Conservation (phyloP, 2,329 filamentous ascomycete species). For the Trichoderma pleuroti region DNA sequence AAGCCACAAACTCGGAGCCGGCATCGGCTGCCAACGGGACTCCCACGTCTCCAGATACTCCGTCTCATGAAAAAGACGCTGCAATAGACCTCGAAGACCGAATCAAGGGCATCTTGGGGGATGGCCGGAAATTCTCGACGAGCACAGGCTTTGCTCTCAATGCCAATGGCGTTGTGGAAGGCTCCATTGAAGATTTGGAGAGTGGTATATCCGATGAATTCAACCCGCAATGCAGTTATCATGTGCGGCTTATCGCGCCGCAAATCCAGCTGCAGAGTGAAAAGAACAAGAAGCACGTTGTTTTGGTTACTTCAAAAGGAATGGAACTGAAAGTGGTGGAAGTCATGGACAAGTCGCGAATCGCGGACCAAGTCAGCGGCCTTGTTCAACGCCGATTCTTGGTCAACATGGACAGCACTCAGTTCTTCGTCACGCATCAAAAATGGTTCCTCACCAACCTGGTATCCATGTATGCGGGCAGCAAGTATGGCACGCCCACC, state of each 20-base stretch:
- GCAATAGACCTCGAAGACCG: constrained; percentile 71
- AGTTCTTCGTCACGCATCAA: constrained; percentile 95
- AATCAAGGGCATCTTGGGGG: constrained; percentile 79
- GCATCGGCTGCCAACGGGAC: constrained; percentile 29
- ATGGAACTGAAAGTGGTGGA: constrained; percentile 98
- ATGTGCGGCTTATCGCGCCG: constrained; percentile 89
- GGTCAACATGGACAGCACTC: constrained; percentile 93
- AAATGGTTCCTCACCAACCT: constrained; percentile 83
- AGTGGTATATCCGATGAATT: constrained; percentile 84
- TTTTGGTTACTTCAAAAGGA: constrained; percentile 91
- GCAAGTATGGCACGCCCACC: constrained; percentile 79
- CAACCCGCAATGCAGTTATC: constrained; percentile 86
- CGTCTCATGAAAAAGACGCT: constrained; percentile 53
- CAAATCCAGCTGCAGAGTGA: constrained; percentile 98
- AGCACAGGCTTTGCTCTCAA: constrained; percentile 32
- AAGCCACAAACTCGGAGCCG: constrained; percentile 28
- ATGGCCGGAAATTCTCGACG: constrained; percentile 78
- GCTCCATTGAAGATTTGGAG: constrained; percentile 59
- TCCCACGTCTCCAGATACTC: constrained; percentile 37
- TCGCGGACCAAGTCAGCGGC: constrained; percentile 90
- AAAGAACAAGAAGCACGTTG: constrained; percentile 95
- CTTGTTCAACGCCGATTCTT: constrained; percentile 92
- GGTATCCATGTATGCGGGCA: constrained; percentile 90
- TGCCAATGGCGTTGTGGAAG: constrained; percentile 34
- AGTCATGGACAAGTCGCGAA: constrained; percentile 93